Evolutionary conservation across 371 early-diverging fungal species (phyloP).

Genomic region (Mortierella sp.): DNA sequence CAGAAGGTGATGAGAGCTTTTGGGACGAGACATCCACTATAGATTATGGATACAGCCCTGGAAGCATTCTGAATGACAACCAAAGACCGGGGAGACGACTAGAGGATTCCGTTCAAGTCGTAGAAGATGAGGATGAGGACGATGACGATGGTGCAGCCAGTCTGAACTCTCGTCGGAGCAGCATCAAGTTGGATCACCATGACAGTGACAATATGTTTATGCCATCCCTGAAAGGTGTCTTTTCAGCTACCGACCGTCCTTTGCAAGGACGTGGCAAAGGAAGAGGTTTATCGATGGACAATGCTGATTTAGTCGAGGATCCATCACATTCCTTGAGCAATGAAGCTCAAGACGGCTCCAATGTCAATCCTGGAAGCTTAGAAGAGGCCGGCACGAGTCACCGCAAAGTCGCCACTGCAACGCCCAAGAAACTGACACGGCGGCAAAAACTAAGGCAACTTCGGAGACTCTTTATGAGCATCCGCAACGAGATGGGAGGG

Average conservation of each 20-base stretch:
- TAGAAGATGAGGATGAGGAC: slow-evolving; percentile 44
- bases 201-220: slow-evolving; percentile 40
- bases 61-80: slow-evolving; percentile 19
- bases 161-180: slow-evolving; percentile 25
- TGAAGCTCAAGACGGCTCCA: neutral
- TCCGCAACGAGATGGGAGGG: slow-evolving; percentile 45
- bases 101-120: slow-evolving; percentile 4
- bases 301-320: neutral
- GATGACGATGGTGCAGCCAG: slow-evolving; percentile 34
- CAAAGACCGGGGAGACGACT: neutral
- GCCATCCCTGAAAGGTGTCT: slow-evolving; percentile 47
- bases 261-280: slow-evolving; percentile 6
- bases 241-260: slow-evolving; percentile 17
- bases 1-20: slow-evolving; percentile 43
- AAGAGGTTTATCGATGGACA: neutral
- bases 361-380: neutral
- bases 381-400: neutral
- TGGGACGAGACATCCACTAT: slow-evolving; percentile 49
- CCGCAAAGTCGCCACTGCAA: neutral
- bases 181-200: slow-evolving; percentile 24
- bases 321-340: neutral
- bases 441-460: slow-evolving; percentile 39
- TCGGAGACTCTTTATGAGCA: slow-evolving; percentile 46
- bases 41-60: slow-evolving; percentile 45
- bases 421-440: slow-evolving; percentile 15